Base-by-base conservation (phyloP, 164 flowering plant genomes). In the Brasenia schreberi region DNA sequence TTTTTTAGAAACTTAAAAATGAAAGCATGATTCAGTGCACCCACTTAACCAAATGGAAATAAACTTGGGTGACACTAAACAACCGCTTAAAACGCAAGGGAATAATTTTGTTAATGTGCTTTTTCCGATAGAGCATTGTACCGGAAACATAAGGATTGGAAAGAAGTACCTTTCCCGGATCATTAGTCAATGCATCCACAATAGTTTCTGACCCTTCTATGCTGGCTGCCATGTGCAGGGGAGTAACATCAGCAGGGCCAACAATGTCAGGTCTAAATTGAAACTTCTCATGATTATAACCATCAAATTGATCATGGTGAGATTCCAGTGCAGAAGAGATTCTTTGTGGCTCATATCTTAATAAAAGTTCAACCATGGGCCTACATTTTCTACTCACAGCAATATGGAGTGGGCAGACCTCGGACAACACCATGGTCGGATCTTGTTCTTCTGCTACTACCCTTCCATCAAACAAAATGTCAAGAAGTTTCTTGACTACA, bases 181-280 rank as follows among this genome's bases (percentile, higher is more conserved):
- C 97, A 78, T 85, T 76, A 19, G 83, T 84, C 66, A 89, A 79
- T 12, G 93, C 89, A 78, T 86, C 96, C 72, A 91, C 69, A 4
- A 89, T 80, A 66, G 70, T 69, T 66, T 85, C 88, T 17, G 77
- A 79, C 62, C 80, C 84, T 60, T 71, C 85, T 59, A 62, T 69
- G 72, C 84, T 69, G 18, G 96, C 96, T 67, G 92, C 97, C 33
- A 87, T 68, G 65, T 89, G 97, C 74, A 91, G 96, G 64, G 97
- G 96, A 33, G 97, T 89, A 82, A 88, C 77, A 49, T 91, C 93
- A 5, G 74, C 82, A 43, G 88, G 88, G 16, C 91, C 96, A 59
- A 64, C 66, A 6, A 43, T 70, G 77, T 91, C 82, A 19, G 97
- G 92, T 70, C 78, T 83, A 69, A 91, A 91, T 44, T 85, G 69